phyloP scores from a whole-genome alignment of 345 rosid species.

The Citropsis articulata region DNA sequence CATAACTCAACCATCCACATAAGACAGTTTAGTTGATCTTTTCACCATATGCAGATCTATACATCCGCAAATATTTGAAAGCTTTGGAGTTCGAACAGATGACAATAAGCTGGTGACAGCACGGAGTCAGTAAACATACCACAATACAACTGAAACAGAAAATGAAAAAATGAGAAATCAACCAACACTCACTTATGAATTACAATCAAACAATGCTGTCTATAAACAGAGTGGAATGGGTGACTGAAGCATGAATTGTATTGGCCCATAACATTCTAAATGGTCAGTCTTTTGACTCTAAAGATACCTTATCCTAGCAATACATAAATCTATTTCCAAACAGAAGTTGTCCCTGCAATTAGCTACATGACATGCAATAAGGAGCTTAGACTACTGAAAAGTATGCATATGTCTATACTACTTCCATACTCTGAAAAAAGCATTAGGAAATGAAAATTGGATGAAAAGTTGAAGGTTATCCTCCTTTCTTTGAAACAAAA shows the following conservation, averaged over 20 bases:
- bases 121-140: not conserved
- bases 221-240: not conserved
- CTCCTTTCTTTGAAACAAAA: not conserved
- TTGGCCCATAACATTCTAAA: not conserved
- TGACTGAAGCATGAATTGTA: not conserved
- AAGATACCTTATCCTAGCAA: not conserved
- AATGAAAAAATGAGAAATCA: not conserved
- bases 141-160: not conserved
- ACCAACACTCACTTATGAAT: not conserved
- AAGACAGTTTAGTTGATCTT: not conserved
- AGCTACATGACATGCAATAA: not conserved
- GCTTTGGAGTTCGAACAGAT: not conserved
- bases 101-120: not conserved
- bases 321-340: not conserved
- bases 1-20: conserved; percentile 4
- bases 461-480: not conserved
- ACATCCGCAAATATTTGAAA: not conserved
- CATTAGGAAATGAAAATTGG: not conserved
- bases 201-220: not conserved
- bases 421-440: not conserved
- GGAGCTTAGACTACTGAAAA: not conserved
- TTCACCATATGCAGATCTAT: not conserved
- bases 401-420: not conserved
- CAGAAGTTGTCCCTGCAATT: not conserved
- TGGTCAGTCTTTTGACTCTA: not conserved